Base-by-base conservation (phyloP, 2,329 filamentous ascomycete genomes). In the Diaporthe sp. region DNA sequence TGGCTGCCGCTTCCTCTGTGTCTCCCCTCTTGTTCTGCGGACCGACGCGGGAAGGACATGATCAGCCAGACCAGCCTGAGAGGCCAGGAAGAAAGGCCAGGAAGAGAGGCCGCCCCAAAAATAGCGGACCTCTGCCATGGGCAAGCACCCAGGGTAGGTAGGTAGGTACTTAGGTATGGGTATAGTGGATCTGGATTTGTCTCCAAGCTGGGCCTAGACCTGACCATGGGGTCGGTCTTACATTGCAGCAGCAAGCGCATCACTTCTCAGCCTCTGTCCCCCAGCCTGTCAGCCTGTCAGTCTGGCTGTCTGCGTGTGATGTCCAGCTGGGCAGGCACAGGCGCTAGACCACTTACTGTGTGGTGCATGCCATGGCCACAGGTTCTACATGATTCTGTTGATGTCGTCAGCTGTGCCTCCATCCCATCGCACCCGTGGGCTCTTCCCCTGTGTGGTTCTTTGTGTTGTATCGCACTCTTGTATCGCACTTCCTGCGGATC, bases 371-470 rank as follows among this genome's bases (percentile, higher is more conserved):
- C 44, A 35, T 55, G 70, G 47, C 56, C 56, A 71, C 56, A 63
- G 56, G 39, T 74, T 74, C 73, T 61, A 72, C 73, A 68, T 66
- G 61, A 35, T 74, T 74, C 73, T 69, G 70, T 74, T 65, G 59
- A 71, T 66, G 70, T 72, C 70, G 55, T 72, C 72, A 73, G 72
- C 68, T 42, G 68, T 71, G 50, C 30, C 37, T 50, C 25, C 44
- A 63, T 66, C 44, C n/a, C 37, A 63, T 17, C 37, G 37, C 51
- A 47, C 27, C 55, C 51, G 55, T 55, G 15, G 27, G 27, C n/a
- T 25, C 9, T 17, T 25, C 71, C 55, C 55, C 9, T 35, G 55
- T 58, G 55, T 32, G 1, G 55, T 58, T 19, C 30, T 58, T 30
- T 35, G 32, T 58, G n/a, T n/a, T n/a, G n/a, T n/a, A n/a, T n/a